Conservation (phyloP, 1,284 basidiomycete genomes). For the Cutaneotrichosporon sp. region DNA sequence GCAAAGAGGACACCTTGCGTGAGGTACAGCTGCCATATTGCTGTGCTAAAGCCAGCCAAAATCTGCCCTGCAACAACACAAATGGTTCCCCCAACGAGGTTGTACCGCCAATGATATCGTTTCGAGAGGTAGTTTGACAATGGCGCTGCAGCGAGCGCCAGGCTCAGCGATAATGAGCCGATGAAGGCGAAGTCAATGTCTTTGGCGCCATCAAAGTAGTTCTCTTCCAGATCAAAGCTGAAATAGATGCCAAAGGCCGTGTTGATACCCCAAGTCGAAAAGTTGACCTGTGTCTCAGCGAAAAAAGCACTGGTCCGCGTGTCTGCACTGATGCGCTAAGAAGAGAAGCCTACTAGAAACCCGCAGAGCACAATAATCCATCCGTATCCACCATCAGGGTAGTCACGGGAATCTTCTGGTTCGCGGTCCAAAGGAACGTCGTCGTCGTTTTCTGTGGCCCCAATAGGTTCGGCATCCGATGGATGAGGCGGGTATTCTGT, state of each 20-base stretch:
- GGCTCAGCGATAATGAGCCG: slow-evolving; percentile 13
- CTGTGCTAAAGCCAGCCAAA: slow-evolving; percentile 29
- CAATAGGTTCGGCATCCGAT: not conserved
- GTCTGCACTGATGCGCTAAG: not conserved
- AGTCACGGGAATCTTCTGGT: slow-evolving; percentile 14
- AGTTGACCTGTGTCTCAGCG: slow-evolving; percentile 21
- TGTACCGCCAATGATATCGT: slow-evolving; percentile 18
- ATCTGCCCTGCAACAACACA: slow-evolving; percentile 32
- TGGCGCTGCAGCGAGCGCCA: slow-evolving; percentile 15
- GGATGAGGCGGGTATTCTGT: too few relatives aligned
- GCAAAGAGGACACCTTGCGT: slow-evolving; percentile 41
- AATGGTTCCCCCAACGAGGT: slow-evolving; percentile 16
- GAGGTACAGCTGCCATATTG: slow-evolving; percentile 29
- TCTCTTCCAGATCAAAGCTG: slow-evolving; percentile 44
- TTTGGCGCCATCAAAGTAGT: slow-evolving; percentile 44
- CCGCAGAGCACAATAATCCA: slow-evolving; percentile 43
- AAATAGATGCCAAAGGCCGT: slow-evolving; percentile 50
- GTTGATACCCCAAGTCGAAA: slow-evolving; percentile 45
- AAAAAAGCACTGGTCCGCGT: too few relatives aligned
- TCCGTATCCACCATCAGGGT: slow-evolving; percentile 49
- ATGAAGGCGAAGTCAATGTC: slow-evolving; percentile 26
- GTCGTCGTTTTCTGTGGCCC: not conserved
- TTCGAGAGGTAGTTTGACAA: slow-evolving; percentile 11
- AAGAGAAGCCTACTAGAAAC: slow-evolving; percentile 6
- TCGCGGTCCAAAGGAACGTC: slow-evolving; percentile 11